phyloP scores from a whole-genome alignment of 768 basidiomycete genomes.

The Tylopilus intermedius region DNA sequence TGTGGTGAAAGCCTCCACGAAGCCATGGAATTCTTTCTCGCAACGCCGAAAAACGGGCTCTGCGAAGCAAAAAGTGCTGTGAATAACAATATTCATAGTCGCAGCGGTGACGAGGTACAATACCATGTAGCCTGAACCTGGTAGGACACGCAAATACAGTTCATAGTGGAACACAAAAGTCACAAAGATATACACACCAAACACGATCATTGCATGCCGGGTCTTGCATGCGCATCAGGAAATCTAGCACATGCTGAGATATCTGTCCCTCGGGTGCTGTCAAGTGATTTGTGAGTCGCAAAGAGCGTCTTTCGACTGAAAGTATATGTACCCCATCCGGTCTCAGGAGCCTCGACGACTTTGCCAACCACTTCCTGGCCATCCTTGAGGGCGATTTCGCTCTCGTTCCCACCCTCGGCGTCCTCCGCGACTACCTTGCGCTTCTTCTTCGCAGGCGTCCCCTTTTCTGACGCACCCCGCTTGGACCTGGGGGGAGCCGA shows the following conservation, averaged over 20 bases:
- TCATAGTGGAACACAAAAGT: not conserved
- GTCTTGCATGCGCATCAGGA: slow-evolving; percentile 63
- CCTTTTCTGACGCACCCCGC: slow-evolving; percentile 18
- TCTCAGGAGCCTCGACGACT: slow-evolving; percentile 77
- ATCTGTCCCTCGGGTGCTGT: slow-evolving; percentile 80
- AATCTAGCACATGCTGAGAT: slow-evolving; percentile 81
- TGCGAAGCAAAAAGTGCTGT: slow-evolving; percentile 6
- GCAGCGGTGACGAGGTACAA: not conserved
- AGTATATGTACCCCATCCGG: slow-evolving; percentile 57
- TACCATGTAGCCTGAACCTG: slow-evolving; percentile 84
- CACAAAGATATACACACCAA: slow-evolving; percentile 46
- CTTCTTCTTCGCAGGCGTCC: slow-evolving; percentile 22
- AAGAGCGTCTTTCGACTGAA: not conserved
- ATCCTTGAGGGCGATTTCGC: slow-evolving; percentile 47
- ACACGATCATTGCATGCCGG: slow-evolving; percentile 79
- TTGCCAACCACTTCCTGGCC: slow-evolving; percentile 69
- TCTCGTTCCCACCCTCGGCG: slow-evolving; percentile 28
- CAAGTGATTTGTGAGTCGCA: not conserved
- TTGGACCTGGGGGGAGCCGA: slow-evolving; percentile 15
- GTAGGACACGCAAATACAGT: slow-evolving; percentile 23
- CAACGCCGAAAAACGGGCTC: slow-evolving; percentile 42
- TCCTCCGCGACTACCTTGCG: slow-evolving; percentile 17
- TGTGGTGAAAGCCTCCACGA: slow-evolving; percentile 67
- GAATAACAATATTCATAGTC: not conserved
- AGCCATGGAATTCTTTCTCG: slow-evolving; percentile 86